Percentiles rank a stretch among this genome's conserved stretches.
Evolutionary conservation across 2,329 filamentous ascomycete genomes (phyloP).

Genomic region (Cladophialophora psammophila): DNA sequence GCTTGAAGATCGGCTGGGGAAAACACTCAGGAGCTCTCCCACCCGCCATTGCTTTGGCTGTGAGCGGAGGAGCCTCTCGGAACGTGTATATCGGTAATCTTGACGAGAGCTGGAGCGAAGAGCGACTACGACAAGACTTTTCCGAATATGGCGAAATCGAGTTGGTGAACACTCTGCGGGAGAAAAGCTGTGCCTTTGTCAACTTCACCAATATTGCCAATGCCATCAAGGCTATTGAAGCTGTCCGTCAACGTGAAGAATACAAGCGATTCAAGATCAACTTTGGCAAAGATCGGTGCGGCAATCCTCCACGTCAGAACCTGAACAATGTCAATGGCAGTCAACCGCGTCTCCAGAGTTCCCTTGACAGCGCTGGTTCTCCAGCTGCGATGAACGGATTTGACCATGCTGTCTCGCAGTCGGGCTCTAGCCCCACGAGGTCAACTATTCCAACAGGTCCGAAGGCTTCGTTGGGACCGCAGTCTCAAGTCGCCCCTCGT

Average conservation of each 20-base stretch:
- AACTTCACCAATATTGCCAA: slow-evolving; percentile 99
- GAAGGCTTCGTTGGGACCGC: slow-evolving; percentile 60
- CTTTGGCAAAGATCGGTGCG: slow-evolving; percentile 98
- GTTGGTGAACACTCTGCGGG: slow-evolving; percentile 91
- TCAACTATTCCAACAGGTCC: slow-evolving; percentile 62
- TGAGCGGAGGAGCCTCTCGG: slow-evolving; percentile 94
- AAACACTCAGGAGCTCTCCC: slow-evolving; percentile 98
- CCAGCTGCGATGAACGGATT: slow-evolving; percentile 66
- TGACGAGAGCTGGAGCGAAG: slow-evolving; percentile 96
- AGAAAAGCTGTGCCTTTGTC: slow-evolving; percentile 99
- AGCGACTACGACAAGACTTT: slow-evolving; percentile 93
- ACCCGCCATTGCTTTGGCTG: slow-evolving; percentile 92
- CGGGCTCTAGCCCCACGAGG: slow-evolving; percentile 67
- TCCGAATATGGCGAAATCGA: slow-evolving; percentile 98
- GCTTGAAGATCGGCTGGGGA: slow-evolving; percentile 98
- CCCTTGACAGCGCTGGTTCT: slow-evolving; percentile 62
- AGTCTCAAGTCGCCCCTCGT: slow-evolving; percentile 63
- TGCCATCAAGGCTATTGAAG: slow-evolving; percentile 98
- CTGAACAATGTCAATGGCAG: slow-evolving; percentile 66
- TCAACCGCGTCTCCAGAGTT: slow-evolving; percentile 68
- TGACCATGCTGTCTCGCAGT: slow-evolving; percentile 62
- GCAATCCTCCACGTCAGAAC: slow-evolving; percentile 91
- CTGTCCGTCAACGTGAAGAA: slow-evolving; percentile 90
- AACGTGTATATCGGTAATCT: slow-evolving; percentile 99
- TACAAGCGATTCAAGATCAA: slow-evolving; percentile 99